Evolutionary conservation across 78 protist species (phyloP), one percentile per base, ranked within the genome.

Genomic region (Emiliania huxleyi): DNA sequence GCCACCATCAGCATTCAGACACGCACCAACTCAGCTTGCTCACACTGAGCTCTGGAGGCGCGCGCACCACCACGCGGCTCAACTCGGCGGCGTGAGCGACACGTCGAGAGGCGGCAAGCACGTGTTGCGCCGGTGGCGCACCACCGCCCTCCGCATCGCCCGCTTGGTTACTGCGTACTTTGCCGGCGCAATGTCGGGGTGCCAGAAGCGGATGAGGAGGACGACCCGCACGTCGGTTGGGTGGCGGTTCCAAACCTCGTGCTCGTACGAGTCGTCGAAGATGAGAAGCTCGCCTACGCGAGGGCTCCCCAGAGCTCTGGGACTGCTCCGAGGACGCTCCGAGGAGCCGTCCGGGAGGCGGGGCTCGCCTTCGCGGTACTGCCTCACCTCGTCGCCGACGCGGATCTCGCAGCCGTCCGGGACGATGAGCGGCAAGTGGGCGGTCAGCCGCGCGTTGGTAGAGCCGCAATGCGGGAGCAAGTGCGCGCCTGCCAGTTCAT

Each of bases 161-260:
- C 62, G 62, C 62, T 52, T 52, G 62, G 62, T 52, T 19, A 19
- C 43, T 15, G 81, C 42, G 42, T 71, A 71, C 21, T 35, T 5
- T 22, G 5, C 42, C 12, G 81, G 43, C 40, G 37, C 81, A 22
- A 77, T 77, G 85, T 77, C 85, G 2, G 85, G 85, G 85, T 77
- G 85, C 85, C 85, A 77, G 29, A 77, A 77, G 85, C 85, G 85
- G 85, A 77, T 40, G 3, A 77, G 85, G 6, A 77, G 46, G 33
- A 77, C 85, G 85, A 77, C 46, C 19, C 85, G 75, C 2, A 15
- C 12, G 3, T 62, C 75, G 62, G 75, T 62, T 19, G 75, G 75
- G 12, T 62, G 75, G 11, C n/a, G 11, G 33, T 62, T 62, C 85
- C 85, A 77, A 3, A 77, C 85, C 85, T 77, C 85, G 85, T 77